Evolutionary conservation across 192 early-diverging fungal genomes (phyloP).

Genomic region (Umbelopsis isabellina): DNA sequence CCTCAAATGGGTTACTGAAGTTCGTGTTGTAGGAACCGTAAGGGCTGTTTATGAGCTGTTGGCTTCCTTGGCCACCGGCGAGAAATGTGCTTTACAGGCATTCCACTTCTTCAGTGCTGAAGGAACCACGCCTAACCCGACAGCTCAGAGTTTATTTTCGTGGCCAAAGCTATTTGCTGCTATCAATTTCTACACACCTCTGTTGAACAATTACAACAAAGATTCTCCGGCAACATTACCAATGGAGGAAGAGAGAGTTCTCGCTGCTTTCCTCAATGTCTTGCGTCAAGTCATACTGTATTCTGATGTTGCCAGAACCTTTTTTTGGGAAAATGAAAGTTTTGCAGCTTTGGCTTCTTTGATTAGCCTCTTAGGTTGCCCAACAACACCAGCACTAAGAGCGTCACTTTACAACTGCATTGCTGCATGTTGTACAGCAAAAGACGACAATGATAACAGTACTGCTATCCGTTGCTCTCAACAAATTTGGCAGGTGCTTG

Average conservation of each 20-base stretch:
- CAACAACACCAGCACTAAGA: conserved; percentile 79
- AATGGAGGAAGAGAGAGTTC: conserved; percentile 70
- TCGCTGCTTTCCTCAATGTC: conserved; percentile 79
- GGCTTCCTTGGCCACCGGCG: conserved; percentile 79
- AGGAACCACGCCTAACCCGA: conserved; percentile 24
- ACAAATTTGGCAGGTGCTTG: conserved; percentile 81
- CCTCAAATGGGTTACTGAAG: conserved; percentile 64
- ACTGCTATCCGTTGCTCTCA: conserved; percentile 60
- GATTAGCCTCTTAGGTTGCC: conserved; percentile 80
- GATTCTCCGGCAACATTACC: conserved; percentile 47
- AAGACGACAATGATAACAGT: conserved; percentile 43
- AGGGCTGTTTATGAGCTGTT: conserved; percentile 83
- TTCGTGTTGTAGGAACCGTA: conserved; percentile 63
- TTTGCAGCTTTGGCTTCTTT: conserved; percentile 70
- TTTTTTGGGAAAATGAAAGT: conserved; percentile 71
- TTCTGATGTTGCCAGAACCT: conserved; percentile 68
- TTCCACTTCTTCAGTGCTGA: conserved; percentile 54
- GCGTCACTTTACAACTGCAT: conserved; percentile 79
- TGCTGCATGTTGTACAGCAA: conserved; percentile 77
- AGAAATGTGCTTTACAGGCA: conserved; percentile 63
- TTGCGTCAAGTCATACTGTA: conserved; percentile 77
- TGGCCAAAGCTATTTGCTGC: conserved; percentile 82
- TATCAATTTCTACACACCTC: conserved; percentile 66
- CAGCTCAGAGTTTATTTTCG: conserved; percentile 56
- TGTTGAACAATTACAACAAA: conserved; percentile 48